A percentile compares a stretch with the other conserved stretches of the same genome.
phyloP scores from a whole-genome alignment of 768 basidiomycete species.

The Lactarius akahatsu region DNA sequence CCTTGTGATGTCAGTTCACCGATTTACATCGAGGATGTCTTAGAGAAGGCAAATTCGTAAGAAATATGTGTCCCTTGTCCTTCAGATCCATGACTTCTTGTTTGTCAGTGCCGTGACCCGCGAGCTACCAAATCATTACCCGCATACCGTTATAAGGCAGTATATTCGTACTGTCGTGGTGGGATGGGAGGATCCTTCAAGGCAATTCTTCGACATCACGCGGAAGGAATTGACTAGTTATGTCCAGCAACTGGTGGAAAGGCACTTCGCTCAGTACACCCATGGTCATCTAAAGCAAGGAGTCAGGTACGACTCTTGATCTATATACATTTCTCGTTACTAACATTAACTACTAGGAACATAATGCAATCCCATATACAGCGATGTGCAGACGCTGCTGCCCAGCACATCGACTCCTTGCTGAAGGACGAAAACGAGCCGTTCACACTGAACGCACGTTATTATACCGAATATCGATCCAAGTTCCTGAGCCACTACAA shows the following conservation, averaged over 20 bases:
- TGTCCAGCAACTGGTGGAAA: constrained; percentile 28
- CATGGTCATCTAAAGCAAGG: constrained; percentile 53
- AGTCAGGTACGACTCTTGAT: constrained; percentile 39
- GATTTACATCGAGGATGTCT: constrained; percentile 57
- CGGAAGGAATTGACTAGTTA: constrained; percentile 40
- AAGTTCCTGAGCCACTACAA: constrained; percentile 39
- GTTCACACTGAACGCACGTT: constrained; percentile 5
- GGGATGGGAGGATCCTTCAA: constrained; percentile 52
- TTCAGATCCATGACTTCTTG: neutral
- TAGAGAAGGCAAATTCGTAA: constrained; percentile 47
- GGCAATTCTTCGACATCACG: constrained; percentile 44
- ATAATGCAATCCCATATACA: constrained; percentile 23
- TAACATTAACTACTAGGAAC: constrained; percentile 1
- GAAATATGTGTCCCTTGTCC: constrained; percentile 29
- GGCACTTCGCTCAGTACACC: constrained; percentile 53
- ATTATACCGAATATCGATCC: constrained; percentile 14
- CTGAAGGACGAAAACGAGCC: constrained; percentile 8
- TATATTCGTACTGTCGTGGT: constrained; percentile 48
- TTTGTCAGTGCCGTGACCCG: constrained; percentile 62
- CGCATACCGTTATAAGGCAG: constrained; percentile 55
- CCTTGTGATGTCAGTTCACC: constrained; percentile 12
- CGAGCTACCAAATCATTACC: constrained; percentile 67
- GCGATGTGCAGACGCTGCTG: constrained; percentile 3
- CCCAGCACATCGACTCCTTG: constrained; percentile 17
- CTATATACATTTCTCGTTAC: neutral